These are phyloP conservation scores for Pleurotus giganteus DNA, from an alignment of 768 basidiomycete genomes.

Conservation along the genomic window DNA sequence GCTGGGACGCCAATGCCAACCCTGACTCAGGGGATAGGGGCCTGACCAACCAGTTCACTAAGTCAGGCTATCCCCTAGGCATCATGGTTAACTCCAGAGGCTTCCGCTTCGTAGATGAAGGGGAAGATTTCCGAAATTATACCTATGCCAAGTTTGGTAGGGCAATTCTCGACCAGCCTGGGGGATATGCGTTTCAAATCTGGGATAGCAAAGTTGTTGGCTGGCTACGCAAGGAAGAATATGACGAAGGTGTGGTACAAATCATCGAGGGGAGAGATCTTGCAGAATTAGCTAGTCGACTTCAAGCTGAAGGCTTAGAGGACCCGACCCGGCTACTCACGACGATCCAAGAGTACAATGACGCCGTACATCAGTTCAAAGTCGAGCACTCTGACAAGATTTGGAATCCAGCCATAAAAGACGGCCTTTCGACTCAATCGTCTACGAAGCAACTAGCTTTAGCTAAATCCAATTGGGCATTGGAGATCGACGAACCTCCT, in stretches of 20 bases:
- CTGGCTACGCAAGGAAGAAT: conserved; percentile 61
- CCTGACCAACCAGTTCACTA: conserved; percentile 69
- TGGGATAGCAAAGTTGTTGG: conserved; percentile 49
- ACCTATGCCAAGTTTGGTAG: conserved; percentile 70
- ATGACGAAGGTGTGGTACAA: conserved; percentile 58
- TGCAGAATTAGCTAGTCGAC: conserved; percentile 47
- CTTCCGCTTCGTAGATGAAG: conserved; percentile 67
- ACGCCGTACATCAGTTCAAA: conserved; percentile 37
- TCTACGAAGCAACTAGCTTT: conserved; percentile 29
- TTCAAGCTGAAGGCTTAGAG: conserved; percentile 44
- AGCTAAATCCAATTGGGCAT: conserved; percentile 71
- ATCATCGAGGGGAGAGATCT: conserved; percentile 47
- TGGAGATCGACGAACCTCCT: conserved; percentile 48
- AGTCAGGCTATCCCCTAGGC: conserved; percentile 71
- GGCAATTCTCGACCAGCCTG: conserved; percentile 57
- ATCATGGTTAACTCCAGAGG: conserved; percentile 65
- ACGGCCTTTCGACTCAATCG: conserved; percentile 55
- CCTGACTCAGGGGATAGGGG: conserved; percentile 49
- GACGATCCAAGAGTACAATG: conserved; percentile 52
- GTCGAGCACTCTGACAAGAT: conserved; percentile 27
- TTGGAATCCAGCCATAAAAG: conserved; percentile 69
- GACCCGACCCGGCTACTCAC: conserved; percentile 38
- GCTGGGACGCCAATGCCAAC: conserved; percentile 66
- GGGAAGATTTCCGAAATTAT: conserved; percentile 69
- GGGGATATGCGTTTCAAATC: conserved; percentile 61